Conservation (phyloP, 306 rosid genomes). For the Phaseolus lunatus region DNA sequence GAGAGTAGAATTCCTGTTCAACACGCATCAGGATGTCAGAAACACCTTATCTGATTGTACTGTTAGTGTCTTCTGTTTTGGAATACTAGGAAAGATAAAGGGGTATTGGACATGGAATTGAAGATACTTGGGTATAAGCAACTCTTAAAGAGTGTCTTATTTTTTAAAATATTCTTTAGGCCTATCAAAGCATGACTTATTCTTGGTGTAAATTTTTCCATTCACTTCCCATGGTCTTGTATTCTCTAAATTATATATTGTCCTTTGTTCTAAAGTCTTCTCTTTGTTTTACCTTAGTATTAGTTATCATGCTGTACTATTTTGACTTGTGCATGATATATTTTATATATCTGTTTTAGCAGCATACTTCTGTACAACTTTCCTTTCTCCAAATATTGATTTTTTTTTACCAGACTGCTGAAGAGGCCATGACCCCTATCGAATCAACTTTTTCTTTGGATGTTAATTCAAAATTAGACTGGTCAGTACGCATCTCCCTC, state of each 20-base stretch:
- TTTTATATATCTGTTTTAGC: slow-evolving; percentile 12
- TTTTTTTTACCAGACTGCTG: slow-evolving; percentile 73
- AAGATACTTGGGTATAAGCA: slow-evolving; percentile 17
- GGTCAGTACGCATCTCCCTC: slow-evolving; percentile 61
- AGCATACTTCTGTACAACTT: slow-evolving; percentile 4
- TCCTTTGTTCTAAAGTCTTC: background rate
- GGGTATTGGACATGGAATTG: slow-evolving; percentile 16
- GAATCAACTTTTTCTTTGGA: slow-evolving; percentile 94
- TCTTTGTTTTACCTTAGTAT: slow-evolving; percentile 1
- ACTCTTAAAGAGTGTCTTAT: background rate
- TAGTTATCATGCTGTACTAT: slow-evolving; percentile 17
- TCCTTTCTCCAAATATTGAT: slow-evolving; percentile 11
- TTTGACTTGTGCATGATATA: slow-evolving; percentile 16
- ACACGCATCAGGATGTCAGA: background rate
- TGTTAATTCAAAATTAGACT: slow-evolving; percentile 92
- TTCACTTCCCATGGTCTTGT: slow-evolving; percentile 23
- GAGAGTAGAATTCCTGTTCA: background rate
- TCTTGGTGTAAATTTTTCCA: slow-evolving; percentile 3
- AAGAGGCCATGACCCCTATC: slow-evolving; percentile 97
- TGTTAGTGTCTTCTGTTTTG: slow-evolving; percentile 35
- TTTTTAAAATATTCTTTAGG: background rate
- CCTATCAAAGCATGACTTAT: slow-evolving; percentile 8
- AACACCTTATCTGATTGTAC: background rate
- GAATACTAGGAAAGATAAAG: background rate
- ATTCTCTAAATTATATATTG: slow-evolving; percentile 5